phyloP scores from a whole-genome alignment of 169 alveolate species.

The Plasmodium yoelii region DNA sequence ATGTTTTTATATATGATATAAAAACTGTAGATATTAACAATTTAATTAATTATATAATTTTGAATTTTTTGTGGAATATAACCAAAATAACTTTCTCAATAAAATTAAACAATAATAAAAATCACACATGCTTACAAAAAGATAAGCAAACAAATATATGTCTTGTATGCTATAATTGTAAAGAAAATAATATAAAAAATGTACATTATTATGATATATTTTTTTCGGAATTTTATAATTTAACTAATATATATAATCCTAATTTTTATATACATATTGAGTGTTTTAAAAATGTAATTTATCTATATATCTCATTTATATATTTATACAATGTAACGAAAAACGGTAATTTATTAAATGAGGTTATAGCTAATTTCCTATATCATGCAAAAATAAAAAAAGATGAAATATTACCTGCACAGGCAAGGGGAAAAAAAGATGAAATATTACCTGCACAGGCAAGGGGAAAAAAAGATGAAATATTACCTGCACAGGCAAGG shows the following conservation, averaged over 20 bases:
- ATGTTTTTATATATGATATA: too few relatives aligned
- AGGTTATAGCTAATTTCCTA: too few relatives aligned
- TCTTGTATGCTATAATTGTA: slow-evolving; percentile 38
- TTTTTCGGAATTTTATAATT: slow-evolving; percentile 32
- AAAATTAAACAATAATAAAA: not conserved
- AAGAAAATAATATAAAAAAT: slow-evolving; percentile 23
- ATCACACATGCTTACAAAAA: slow-evolving; percentile 21
- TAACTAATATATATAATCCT: slow-evolving; percentile 19
- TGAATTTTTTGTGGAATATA: too few relatives aligned
- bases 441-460: too few relatives aligned
- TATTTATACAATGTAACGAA: slow-evolving; percentile 20
- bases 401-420: slow-evolving; percentile 1
- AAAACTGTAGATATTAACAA: too few relatives aligned
- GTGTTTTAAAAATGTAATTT: slow-evolving; percentile 5
- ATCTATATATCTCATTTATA: slow-evolving; percentile 21
- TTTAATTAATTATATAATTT: too few relatives aligned
- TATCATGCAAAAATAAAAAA: slow-evolving; percentile 10
- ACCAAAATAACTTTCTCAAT: not conserved
- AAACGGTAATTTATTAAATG: slow-evolving; percentile 16
- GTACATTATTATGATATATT: slow-evolving; percentile 5
- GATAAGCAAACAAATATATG: slow-evolving; percentile 56
- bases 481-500: slow-evolving; percentile 15
- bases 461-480: slow-evolving; percentile 12
- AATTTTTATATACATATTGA: slow-evolving; percentile 38
- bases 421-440: too few relatives aligned